Evolutionary conservation across 768 basidiomycete genomes (phyloP), one percentile per base, ranked within the genome.

Genomic region (Leccinum subtestaceum): DNA sequence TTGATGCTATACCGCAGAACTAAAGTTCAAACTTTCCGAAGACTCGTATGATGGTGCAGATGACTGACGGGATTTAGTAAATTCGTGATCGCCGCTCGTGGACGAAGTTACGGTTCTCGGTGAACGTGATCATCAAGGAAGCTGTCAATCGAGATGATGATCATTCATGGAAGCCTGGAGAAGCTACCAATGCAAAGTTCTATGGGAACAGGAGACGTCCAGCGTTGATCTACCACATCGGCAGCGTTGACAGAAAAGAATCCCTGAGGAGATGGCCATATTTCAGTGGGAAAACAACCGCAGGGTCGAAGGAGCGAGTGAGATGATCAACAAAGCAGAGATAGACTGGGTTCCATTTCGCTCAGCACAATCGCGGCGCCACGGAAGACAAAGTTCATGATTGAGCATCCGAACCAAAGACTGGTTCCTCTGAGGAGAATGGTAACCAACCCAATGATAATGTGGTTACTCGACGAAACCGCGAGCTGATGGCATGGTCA

Each of bases 241-340:
- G 84, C 83, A 21, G 84, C 85, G 67, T 85, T 85, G 65, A 86
- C 79, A 62, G 84, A 54, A 88, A 81, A 13, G 86, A 70, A 77
- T 85, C 77, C 79, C 84, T 84, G 59, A 81, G 67, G 46, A 86
- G 72, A 66, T 87, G 85, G 67, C 86, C 86, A 45, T 48, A 60
- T 51, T 53, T 60, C 46, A 62, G 65, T 15, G 83, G 85, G 68
- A 88, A 88, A 40, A 84, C 86, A 48, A 87, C 77, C 21, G 86
- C 85, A 53, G 86, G 86, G 68, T 88, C 86, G 21, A 83, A 81
- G 64, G 85, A 86, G 51, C 86, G 81, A 2, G 84, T 81, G 0
- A 85, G 84, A 65, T 86, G 85, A 2, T 84, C 84, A 54, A 71
- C 64, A 61, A 75, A 79, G 3, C 83, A 85, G 83, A 15, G 83